Evolutionary conservation across 768 basidiomycete genomes (phyloP), one percentile per base, ranked within the genome.

Genomic region (Rhizopogon roseolus): DNA sequence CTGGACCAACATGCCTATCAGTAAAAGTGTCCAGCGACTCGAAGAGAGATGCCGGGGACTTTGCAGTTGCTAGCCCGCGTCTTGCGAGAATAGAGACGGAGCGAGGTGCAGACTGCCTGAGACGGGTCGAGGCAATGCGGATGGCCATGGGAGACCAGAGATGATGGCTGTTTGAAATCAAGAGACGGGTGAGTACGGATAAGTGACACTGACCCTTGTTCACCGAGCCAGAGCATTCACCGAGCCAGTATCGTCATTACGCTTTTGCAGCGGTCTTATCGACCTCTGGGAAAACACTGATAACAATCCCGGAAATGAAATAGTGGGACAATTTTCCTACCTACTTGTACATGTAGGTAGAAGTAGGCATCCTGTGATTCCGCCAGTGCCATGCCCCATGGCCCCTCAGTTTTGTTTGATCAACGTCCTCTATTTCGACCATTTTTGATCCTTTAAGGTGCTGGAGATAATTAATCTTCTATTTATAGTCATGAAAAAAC

Each of bases 1-100:
- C 87, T 13, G 96, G 96, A 13, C 96, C 97, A 61, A 98, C 85
- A 70, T 99, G 96, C 32, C 96, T 84, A 61, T 90, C 84, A 42
- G 85, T 69, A 73, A 98, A 98, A 34, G 86, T 88, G 73, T 99
- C 96, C 58, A 97, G 77, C 2, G 94, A 84, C 11, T 85, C 79
- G 67, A 96, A 93, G 58, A 95, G 76, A 29, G 85, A 81, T 1
- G 75, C 59, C 10, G 82, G 79, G 22, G 78, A 70, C 65, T 80
- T 84, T 52, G 82, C 75, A 11, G 85, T 85, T 27, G 86, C 86
- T 54, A 88, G 74, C 49, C 74, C 73, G 32, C 69, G 55, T 27
- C 77, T 71, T 39, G 50, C 27, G 36, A 63, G 52, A 52, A 60
- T 48, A 52, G 60, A 49, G 54, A 55, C 17, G 5, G 55, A 51